Evolutionary conservation across 2,329 filamentous ascomycete species (phyloP).

Genomic region (Gnomoniopsis smithogilvyi): DNA sequence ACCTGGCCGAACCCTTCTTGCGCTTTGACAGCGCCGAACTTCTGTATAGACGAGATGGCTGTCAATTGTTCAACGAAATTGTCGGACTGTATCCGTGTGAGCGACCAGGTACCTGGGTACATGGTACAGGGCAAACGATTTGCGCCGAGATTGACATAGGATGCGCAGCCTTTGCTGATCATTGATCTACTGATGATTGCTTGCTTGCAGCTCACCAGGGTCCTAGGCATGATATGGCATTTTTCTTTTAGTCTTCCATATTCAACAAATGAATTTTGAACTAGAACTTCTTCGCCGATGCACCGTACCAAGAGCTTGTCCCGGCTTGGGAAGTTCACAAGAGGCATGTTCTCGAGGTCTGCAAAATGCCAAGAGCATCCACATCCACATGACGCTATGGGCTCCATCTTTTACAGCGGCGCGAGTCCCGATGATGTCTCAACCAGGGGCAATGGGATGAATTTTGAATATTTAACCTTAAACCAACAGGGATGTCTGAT

Average conservation of each 20-base stretch:
- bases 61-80: neutral
- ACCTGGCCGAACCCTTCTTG: neutral
- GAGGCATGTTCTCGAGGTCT: neutral
- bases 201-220: constrained; percentile 6
- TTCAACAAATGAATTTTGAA: neutral
- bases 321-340: neutral
- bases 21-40: neutral
- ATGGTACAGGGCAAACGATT: constrained; percentile 8
- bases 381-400: neutral
- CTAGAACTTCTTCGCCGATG: neutral
- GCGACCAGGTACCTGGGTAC: neutral
- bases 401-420: neutral
- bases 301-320: neutral
- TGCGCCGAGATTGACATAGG: constrained; percentile 11
- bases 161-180: constrained; percentile 8
- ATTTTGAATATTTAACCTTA: constrained; percentile 8
- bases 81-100: neutral
- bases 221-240: neutral
- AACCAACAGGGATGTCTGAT: constrained; percentile 5
- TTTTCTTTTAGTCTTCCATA: neutral
- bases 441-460: neutral
- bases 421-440: neutral
- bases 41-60: constrained; percentile 9
- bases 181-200: neutral
- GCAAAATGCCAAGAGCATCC: neutral